These are phyloP conservation scores for Solanum sitiens DNA, from an alignment of 257 asterid genomes.

Conservation along the genomic window DNA sequence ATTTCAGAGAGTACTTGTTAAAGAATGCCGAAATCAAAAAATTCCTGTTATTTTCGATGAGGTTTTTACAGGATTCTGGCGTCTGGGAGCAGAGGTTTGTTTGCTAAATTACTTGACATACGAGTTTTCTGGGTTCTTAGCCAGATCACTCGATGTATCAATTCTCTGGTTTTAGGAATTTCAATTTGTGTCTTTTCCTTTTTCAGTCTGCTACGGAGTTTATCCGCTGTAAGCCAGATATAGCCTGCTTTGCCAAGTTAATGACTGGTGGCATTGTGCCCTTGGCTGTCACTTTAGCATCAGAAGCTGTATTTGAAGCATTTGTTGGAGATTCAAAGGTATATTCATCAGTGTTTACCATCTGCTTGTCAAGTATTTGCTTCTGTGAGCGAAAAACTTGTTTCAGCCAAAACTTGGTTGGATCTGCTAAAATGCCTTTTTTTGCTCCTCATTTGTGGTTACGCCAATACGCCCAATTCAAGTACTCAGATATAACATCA, in stretches of 20 bases:
- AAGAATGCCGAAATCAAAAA: slow-evolving; percentile 60
- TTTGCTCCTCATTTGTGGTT: background rate
- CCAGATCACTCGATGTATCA: background rate
- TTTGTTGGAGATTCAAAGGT: slow-evolving; percentile 94
- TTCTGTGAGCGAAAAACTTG: background rate
- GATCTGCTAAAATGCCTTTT: background rate
- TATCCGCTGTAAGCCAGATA: slow-evolving; percentile 78
- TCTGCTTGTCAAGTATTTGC: background rate
- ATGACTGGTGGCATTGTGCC: slow-evolving; percentile 98
- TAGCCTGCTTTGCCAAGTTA: slow-evolving; percentile 89
- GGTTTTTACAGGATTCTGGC: slow-evolving; percentile 99
- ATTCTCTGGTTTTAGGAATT: background rate
- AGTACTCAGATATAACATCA: background rate
- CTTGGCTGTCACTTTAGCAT: slow-evolving; percentile 83
- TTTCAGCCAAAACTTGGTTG: background rate
- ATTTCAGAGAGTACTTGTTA: slow-evolving; percentile 79
- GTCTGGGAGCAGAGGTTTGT: slow-evolving; percentile 87
- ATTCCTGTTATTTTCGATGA: slow-evolving; percentile 94
- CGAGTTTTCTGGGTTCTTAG: background rate
- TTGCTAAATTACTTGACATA: background rate
- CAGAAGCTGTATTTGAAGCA: slow-evolving; percentile 68
- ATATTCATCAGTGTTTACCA: background rate
- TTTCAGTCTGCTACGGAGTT: slow-evolving; percentile 86
- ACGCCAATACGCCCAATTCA: background rate
- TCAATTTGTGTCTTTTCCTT: background rate